phyloP scores from a whole-genome alignment of 129 eudicot species.

The Flaveria brownii region DNA sequence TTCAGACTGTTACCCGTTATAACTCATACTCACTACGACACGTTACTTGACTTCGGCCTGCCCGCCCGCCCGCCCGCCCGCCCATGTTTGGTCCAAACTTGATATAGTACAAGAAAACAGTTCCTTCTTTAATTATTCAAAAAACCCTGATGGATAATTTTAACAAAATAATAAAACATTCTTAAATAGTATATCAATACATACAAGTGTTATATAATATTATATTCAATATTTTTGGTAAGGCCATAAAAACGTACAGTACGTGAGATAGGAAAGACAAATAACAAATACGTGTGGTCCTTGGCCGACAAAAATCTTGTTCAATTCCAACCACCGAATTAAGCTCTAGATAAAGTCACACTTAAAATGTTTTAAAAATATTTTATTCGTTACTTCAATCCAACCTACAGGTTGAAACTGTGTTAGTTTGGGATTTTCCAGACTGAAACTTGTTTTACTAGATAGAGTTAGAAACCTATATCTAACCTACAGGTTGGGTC shows the following conservation, averaged over 20 bases:
- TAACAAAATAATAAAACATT: neutral
- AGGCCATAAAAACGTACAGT: conserved; percentile 25
- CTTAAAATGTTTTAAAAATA: neutral
- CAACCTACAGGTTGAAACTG: too few relatives aligned
- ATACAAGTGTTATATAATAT: neutral
- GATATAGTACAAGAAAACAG: too few relatives aligned
- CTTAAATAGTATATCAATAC: neutral
- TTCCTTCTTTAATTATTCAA: too few relatives aligned
- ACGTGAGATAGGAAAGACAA: conserved; percentile 4
- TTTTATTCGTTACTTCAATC: neutral
- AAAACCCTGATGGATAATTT: neutral
- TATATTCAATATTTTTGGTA: conserved; percentile 20
- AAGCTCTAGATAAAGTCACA: conserved; percentile 9
- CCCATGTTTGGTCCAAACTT: too few relatives aligned
- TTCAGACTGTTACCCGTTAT: too few relatives aligned
- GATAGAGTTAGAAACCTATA: too few relatives aligned
- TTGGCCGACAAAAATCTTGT: conserved; percentile 13
- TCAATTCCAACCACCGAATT: conserved; percentile 29
- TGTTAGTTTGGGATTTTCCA: too few relatives aligned
- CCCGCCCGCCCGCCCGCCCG: too few relatives aligned
- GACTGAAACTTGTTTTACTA: too few relatives aligned
- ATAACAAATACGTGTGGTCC: neutral
- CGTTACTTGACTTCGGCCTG: too few relatives aligned
- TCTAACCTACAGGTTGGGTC: too few relatives aligned
- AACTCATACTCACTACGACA: too few relatives aligned